A percentile compares a stretch with the other conserved stretches of the same genome.
Evolutionary conservation across 805 yeast genomes (phyloP).

Genomic region (Monosporozyma siamensis): DNA sequence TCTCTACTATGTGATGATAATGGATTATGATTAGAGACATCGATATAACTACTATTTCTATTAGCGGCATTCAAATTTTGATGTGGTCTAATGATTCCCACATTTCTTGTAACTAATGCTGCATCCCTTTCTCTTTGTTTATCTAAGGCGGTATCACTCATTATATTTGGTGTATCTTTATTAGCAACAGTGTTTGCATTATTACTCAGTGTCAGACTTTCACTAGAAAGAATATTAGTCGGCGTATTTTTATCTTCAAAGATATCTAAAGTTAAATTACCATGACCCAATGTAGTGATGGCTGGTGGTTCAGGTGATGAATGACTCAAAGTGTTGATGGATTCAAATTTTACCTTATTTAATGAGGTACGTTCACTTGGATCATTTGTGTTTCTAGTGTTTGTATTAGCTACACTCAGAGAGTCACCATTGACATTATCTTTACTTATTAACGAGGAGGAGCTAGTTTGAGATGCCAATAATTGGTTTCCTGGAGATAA

Average conservation of each 20-base stretch:
- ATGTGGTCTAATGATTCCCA: not conserved
- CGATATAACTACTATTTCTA: slow-evolving; percentile 13
- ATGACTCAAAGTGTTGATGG: slow-evolving; percentile 24
- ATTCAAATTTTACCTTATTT: slow-evolving; percentile 23
- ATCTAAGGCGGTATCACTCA: not conserved
- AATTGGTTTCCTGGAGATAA: slow-evolving; percentile 8
- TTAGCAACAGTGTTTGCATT: not conserved
- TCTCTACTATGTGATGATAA: slow-evolving; percentile 8
- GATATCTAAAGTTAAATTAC: slow-evolving; percentile 39
- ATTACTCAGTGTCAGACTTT: not conserved
- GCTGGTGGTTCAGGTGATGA: slow-evolving; percentile 32
- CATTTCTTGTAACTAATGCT: not conserved
- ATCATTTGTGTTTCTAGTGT: not conserved
- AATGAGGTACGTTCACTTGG: slow-evolving; percentile 5
- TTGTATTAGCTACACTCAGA: not conserved
- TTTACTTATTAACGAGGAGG: not conserved
- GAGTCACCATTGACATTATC: slow-evolving; percentile 1
- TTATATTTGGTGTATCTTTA: not conserved
- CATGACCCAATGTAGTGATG: slow-evolving; percentile 45
- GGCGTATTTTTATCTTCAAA: slow-evolving; percentile 10
- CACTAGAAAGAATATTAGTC: not conserved
- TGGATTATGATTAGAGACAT: slow-evolving; percentile 8
- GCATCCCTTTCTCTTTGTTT: not conserved
- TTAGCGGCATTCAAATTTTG: not conserved
- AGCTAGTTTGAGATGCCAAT: slow-evolving; percentile 1